Percentiles rank a stretch among this genome's conserved stretches.
These are phyloP conservation scores for Populus simonii DNA, from an alignment of 345 rosid species.

Conservation along the genomic window DNA sequence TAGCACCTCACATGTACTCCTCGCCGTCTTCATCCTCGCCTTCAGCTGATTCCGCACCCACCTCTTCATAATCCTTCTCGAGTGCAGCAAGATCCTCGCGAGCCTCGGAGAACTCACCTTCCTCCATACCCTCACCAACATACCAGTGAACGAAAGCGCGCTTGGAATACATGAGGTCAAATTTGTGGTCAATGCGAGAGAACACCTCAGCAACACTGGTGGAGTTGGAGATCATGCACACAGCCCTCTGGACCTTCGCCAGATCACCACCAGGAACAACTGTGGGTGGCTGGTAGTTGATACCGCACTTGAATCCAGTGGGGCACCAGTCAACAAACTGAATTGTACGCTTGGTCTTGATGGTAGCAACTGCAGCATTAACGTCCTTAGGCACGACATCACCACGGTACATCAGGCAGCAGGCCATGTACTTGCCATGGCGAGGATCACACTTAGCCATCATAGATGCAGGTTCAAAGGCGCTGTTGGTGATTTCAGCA, in stretches of 20 bases:
- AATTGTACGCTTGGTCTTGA: conserved; percentile 29
- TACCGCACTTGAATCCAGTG: conserved; percentile 33
- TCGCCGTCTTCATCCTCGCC: conserved; percentile 22
- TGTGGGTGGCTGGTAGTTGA: conserved; percentile 34
- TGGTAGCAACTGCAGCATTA: conserved; percentile 30
- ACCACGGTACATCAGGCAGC: conserved; percentile 31
- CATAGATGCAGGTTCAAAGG: conserved; percentile 31
- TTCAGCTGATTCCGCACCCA: conserved; percentile 25
- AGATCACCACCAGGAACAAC: conserved; percentile 30
- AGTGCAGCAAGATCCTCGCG: conserved; percentile 35
- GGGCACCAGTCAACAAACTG: conserved; percentile 36
- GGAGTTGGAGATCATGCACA: conserved; percentile 31
- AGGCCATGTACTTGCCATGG: conserved; percentile 32
- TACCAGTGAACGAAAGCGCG: conserved; percentile 33
- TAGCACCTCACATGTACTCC: not conserved
- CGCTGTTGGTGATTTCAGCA: conserved; percentile 28
- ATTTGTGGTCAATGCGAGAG: conserved; percentile 26
- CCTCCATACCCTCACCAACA: conserved; percentile 34
- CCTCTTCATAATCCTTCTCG: conserved; percentile 31
- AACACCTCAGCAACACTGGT: conserved; percentile 34
- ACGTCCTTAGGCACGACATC: conserved; percentile 32
- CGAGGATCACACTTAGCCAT: conserved; percentile 34
- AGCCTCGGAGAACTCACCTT: conserved; percentile 31
- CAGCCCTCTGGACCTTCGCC: conserved; percentile 32
- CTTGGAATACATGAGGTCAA: conserved; percentile 31